phyloP scores from a whole-genome alignment of 2,329 filamentous ascomycete genomes.

The Venturia effusa region DNA sequence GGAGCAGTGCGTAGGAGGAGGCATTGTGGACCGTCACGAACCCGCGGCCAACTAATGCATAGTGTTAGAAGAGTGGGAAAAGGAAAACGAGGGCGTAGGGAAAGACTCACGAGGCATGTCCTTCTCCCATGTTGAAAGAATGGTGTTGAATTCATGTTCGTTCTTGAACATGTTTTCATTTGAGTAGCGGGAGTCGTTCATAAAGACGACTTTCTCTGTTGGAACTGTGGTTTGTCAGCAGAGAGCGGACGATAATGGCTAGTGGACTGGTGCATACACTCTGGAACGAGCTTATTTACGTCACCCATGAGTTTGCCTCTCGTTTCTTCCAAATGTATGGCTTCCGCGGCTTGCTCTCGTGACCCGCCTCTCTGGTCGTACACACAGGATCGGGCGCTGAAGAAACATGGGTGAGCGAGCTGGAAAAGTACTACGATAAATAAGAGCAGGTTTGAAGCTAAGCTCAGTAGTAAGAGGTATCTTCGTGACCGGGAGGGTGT shows the following conservation, averaged over 20 bases:
- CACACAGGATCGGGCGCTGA: neutral
- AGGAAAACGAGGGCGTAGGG: too few species aligned
- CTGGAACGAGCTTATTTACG: conserved; percentile 3
- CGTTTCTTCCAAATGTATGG: neutral
- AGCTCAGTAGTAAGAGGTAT: neutral
- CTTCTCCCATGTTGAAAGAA: neutral
- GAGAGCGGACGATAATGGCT: neutral
- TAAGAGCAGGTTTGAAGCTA: conserved; percentile 1
- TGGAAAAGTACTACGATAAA: conserved; percentile 4
- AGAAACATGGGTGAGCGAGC: conserved; percentile 6
- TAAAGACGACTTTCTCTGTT: conserved; percentile 8
- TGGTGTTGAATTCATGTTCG: neutral
- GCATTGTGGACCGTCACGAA: conserved; percentile 6
- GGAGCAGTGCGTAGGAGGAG: neutral
- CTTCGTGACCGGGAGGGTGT: neutral
- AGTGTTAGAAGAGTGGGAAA: neutral
- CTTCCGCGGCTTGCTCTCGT: neutral
- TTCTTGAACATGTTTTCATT: conserved; percentile 7
- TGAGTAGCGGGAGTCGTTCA: conserved; percentile 4
- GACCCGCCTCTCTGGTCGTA: neutral
- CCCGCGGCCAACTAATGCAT: conserved; percentile 7
- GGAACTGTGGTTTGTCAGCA: conserved; percentile 2
- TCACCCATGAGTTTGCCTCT: conserved; percentile 7
- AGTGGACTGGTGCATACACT: neutral
- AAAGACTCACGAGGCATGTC: conserved; percentile 7